Base-by-base conservation (phyloP, 2,329 filamentous ascomycete species). In the Gliomastix tumulicola region DNA sequence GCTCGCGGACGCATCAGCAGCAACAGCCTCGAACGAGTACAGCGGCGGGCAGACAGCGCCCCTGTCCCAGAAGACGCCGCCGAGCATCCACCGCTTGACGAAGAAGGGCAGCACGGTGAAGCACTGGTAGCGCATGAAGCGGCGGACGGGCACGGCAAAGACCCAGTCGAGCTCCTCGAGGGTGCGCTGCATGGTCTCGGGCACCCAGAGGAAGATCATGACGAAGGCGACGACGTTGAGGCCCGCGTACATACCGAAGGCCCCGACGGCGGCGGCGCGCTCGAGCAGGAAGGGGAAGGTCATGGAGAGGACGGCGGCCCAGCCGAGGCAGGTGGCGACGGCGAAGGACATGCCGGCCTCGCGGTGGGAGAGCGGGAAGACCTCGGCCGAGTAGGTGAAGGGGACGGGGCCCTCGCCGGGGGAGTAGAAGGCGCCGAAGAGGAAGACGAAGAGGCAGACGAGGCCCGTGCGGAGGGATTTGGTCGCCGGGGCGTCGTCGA, bases 291-390 rank as follows among this genome's bases (percentile, higher is more conserved):
- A 62, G 16, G 71, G 71, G 44, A 74, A 71, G 0, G 71, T 74
- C 12, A 72, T 60, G 3, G 67, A 63, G 6, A 77, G 55, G 3
- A 75, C 57, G 6, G 64, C 58, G 7, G 62, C 69, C 59, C 69
- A 74, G 57, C 71, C 73, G 42, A 74, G 65, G 47, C 72, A 76
- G 2, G 74, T 79, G 3, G 76, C 74, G 2, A 81, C 76, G 6
- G 75, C 74, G 57, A 71, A 79, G 0, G 65, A 66, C 78, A 82
- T 82, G 23, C 77, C 78, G 5, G 79, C 66, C 51, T 81, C 77
- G 42, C 77, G 63, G 52, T 81, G 76, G 3, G 72, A 76, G 0
- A 82, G 67, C 1, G 78, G 78, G 53, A 79, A 82, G 11, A 79
- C 75, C 49, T 82, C 78, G 5, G 78, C 75, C 1, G 64, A 70